Evolutionary conservation across 2,329 filamentous ascomycete genomes (phyloP), one percentile per base, ranked within the genome.

Genomic region (Lecanicillium sp.): DNA sequence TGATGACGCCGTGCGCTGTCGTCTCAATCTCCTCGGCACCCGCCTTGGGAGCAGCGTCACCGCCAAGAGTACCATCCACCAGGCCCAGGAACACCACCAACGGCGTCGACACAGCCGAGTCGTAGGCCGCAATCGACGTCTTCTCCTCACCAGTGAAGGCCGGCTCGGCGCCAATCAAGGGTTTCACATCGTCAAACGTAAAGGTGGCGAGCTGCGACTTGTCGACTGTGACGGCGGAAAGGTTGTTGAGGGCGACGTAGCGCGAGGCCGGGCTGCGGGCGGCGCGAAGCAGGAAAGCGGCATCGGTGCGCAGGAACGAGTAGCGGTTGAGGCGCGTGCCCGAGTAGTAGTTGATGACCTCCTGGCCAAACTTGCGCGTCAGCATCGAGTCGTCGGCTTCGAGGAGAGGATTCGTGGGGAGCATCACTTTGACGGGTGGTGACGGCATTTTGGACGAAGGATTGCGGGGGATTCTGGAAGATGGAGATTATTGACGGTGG

Each of bases 11-110:
- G 60, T 84, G 85, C 2, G 59, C 55, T 4, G 55, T 52, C 15
- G 65, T 61, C 17, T 58, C 37, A 33, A 64, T 54, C 24, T 60
- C 57, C 6, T 53, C 53, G 20, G 64, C 61, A n/a, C 58, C 30
- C 29, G 60, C 51, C 14, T 45, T 40, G 5, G 5, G 20, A 9
- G 51, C 52, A 51, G 73, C 60, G 44, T 86, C 77, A 0, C 70
- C 76, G 24, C 61, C 58, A 15, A 64, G 60, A 37, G 64, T 53
- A 56, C 64, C 66, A 57, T 95, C 89, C 56, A 95, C 82, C 40
- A 96, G 67, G 0, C 91, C 91, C 23, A 97, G 70, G 62, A 97
- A 96, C 44, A 97, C 73, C 44, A 96, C 72, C 53, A 88, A 77
- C 3, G 90, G 84, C 17, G 73, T 67, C 14, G 80, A 80, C 46